These are phyloP conservation scores for Blastocystis sp. DNA, from an alignment of 352 stramenopile genomes.

Conservation along the genomic window DNA sequence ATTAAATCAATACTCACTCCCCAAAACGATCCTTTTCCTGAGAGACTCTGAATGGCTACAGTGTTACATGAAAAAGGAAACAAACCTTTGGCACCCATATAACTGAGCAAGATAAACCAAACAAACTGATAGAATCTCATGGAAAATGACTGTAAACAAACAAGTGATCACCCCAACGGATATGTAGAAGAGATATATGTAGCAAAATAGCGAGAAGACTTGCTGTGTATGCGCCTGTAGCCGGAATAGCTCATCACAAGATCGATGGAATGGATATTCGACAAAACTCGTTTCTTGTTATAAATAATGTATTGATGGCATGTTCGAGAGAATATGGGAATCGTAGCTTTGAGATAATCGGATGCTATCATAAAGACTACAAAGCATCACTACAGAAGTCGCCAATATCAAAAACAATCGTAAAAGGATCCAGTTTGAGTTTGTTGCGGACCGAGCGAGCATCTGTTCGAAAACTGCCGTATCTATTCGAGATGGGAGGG, in stretches of 20 bases:
- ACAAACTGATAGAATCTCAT: slow-evolving; percentile 39
- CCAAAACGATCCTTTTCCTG: slow-evolving; percentile 6
- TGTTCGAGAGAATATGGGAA: background rate
- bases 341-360: background rate
- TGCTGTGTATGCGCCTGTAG: background rate
- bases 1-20: background rate
- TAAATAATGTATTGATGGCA: background rate
- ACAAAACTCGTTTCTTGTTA: background rate
- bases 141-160: no score
- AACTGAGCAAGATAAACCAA: background rate
- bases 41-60: background rate
- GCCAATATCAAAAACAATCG: slow-evolving; percentile 40
- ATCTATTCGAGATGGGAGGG: background rate
- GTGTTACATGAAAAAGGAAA: background rate
- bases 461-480: background rate
- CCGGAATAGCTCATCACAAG: background rate
- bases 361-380: background rate
- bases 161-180: background rate
- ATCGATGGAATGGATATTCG: background rate
- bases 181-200: background rate
- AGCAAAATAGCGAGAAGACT: background rate
- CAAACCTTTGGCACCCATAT: background rate
- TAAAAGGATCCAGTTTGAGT: background rate
- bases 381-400: background rate
- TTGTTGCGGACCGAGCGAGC: background rate